phyloP scores from a whole-genome alignment of 2,329 filamentous ascomycete genomes.

The Lecanicillium sp. region DNA sequence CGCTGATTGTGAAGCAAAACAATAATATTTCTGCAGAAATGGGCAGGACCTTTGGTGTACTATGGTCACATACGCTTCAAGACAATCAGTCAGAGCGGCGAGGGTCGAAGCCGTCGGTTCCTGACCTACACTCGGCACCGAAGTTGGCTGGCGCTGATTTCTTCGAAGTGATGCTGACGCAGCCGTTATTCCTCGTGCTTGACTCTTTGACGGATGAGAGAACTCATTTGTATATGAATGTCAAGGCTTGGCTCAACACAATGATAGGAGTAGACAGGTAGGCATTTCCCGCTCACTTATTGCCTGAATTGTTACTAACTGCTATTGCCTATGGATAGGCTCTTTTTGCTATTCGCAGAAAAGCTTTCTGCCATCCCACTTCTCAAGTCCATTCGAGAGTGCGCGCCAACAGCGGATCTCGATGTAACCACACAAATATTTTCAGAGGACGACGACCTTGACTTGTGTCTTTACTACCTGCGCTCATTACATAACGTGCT shows the following conservation, averaged over 20 bases:
- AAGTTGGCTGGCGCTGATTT: conserved; percentile 50
- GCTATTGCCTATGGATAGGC: too few relatives aligned
- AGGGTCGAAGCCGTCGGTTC: conserved; percentile 34
- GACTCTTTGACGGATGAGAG: conserved; percentile 69
- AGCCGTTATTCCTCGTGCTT: conserved; percentile 74
- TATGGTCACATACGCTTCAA: conserved; percentile 76
- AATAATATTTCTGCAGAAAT: conserved; percentile 43
- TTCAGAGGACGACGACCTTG: conserved; percentile 58
- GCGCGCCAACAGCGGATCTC: conserved; percentile 11
- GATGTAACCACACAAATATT: conserved; percentile 19
- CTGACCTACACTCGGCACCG: conserved; percentile 23
- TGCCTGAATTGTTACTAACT: background rate
- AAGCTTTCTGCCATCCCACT: conserved; percentile 52
- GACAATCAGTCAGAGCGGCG: conserved; percentile 49
- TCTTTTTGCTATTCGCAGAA: conserved; percentile 53
- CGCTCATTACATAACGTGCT: conserved; percentile 68
- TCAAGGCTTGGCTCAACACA: conserved; percentile 72
- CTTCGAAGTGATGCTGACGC: conserved; percentile 67
- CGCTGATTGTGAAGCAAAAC: conserved; percentile 54
- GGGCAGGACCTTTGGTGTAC: conserved; percentile 61
- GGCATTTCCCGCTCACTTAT: conserved; percentile 15
- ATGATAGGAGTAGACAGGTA: conserved; percentile 57
- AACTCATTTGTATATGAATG: conserved; percentile 67
- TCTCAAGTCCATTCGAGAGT: conserved; percentile 22
- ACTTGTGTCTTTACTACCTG: conserved; percentile 72